Evolutionary conservation across 257 asterid species (phyloP), one percentile per base, ranked within the genome.

Genomic region (Solanum rostratum): DNA sequence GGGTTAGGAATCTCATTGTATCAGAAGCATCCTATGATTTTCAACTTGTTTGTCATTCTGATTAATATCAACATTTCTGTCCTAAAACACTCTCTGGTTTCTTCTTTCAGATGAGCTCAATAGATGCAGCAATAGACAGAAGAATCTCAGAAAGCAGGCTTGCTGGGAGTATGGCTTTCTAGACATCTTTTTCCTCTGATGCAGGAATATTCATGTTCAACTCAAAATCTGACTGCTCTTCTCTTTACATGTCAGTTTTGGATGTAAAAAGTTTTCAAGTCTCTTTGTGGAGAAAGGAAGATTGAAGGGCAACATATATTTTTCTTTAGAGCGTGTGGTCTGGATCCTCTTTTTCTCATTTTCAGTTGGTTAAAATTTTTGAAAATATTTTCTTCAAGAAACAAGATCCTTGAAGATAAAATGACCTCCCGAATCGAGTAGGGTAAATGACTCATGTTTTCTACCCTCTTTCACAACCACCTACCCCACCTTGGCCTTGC

Each of bases 61-160:
- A 62, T 30, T 62, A 62, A 37, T 24, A 62, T 22, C 39, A 7
- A 30, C 13, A 84, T 55, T 76, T 92, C 89, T 49, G 29, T 46
- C 43, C 55, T 74, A 74, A 74, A 81, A 90, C 39, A 43, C 15
- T 59, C 69, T 52, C 88, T 84, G 29, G 78, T 57, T 53, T 82
- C 91, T 91, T 88, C 97, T 92, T 90, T 88, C 98, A 96, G 99
- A 96, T 96, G 99, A 96, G 93, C 88, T 96, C 99, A 66, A 95
- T 96, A 70, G 97, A 96, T 85, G 99, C 98, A n/a, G 99, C 98
- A 60, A 96, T 96, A 39, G 98, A 95, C 91, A 88, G 94, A 87
- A 92, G 98, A 88, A 95, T 96, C 88, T 95, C 98, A 16, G 98
- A 93, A 88, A 91, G 99, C 92, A 92, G 97, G 89, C 97, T 96